Percentiles rank a stretch among this genome's conserved stretches.
These are phyloP conservation scores for Hibiscus tridactylites DNA, from an alignment of 345 rosid species.

Conservation along the genomic window DNA sequence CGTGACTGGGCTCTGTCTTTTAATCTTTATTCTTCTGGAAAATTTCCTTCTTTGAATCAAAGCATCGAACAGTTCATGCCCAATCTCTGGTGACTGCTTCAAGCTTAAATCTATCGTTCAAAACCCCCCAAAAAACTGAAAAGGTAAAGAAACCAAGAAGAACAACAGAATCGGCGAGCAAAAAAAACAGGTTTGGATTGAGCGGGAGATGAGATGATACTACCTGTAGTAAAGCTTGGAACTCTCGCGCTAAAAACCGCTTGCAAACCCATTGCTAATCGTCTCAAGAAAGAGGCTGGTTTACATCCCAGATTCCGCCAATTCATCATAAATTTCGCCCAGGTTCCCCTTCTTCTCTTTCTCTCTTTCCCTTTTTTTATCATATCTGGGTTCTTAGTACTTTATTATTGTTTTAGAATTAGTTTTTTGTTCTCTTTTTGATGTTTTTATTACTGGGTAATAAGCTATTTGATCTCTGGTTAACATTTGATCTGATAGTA, in stretches of 20 bases:
- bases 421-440: neutral
- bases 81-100: neutral
- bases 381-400: neutral
- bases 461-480: too few relatives aligned
- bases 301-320: constrained; percentile 61
- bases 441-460: too few relatives aligned
- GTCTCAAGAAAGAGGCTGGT: constrained; percentile 71
- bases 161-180: neutral
- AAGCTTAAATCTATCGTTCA: neutral
- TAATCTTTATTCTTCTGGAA: neutral
- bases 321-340: constrained; percentile 68
- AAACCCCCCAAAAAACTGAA: neutral
- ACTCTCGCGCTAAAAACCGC: constrained; percentile 63
- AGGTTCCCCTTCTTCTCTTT: constrained; percentile 29
- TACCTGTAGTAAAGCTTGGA: constrained; percentile 66
- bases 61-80: constrained; percentile 4
- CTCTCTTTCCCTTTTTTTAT: neutral
- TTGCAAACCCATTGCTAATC: constrained; percentile 75
- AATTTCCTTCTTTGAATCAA: neutral
- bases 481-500: too few relatives aligned
- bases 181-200: neutral
- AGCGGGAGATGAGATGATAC: constrained; percentile 29
- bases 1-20: neutral
- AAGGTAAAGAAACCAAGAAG: neutral
- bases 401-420: neutral